A percentile compares a stretch with the other conserved stretches of the same genome.
Conservation (phyloP, 2,329 filamentous ascomycete species). For the Ascochyta viciae-villosae region DNA sequence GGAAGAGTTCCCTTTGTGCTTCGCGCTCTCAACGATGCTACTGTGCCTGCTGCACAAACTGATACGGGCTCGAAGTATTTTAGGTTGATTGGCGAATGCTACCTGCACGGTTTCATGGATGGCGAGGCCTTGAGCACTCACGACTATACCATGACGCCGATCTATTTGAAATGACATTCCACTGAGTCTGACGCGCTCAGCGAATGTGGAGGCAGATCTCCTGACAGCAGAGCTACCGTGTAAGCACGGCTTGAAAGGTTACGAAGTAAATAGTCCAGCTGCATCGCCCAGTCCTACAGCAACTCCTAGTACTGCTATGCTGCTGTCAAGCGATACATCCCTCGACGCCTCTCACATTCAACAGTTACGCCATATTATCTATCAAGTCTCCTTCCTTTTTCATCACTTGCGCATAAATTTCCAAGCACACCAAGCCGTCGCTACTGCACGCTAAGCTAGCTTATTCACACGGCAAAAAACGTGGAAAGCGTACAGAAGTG, state of each 20-base stretch:
- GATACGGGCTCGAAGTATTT: not conserved
- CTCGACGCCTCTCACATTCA: too few species aligned
- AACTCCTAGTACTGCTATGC: not conserved
- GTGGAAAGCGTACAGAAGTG: not conserved
- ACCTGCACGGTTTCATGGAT: constrained; percentile 5
- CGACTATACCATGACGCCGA: not conserved
- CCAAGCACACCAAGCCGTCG: not conserved
- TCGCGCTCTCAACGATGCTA: not conserved
- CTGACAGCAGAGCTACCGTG: too few species aligned
- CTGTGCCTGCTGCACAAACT: not conserved
- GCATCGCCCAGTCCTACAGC: not conserved
- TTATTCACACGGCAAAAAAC: not conserved
- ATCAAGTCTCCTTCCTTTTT: not conserved
- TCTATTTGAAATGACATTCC: not conserved
- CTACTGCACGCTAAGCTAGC: constrained; percentile 3
- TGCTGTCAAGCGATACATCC: not conserved
- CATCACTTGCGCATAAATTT: not conserved
- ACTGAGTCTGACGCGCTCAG: not conserved
- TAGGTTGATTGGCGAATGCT: constrained; percentile 3
- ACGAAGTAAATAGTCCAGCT: too few species aligned
- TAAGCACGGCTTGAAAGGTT: too few species aligned
- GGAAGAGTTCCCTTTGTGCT: constrained; percentile 6
- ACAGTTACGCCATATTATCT: not conserved
- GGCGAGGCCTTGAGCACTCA: not conserved
- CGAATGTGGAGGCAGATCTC: too few species aligned